Base-by-base conservation (phyloP, 306 rosid genomes). In the Lithocarpus polystachyus region DNA sequence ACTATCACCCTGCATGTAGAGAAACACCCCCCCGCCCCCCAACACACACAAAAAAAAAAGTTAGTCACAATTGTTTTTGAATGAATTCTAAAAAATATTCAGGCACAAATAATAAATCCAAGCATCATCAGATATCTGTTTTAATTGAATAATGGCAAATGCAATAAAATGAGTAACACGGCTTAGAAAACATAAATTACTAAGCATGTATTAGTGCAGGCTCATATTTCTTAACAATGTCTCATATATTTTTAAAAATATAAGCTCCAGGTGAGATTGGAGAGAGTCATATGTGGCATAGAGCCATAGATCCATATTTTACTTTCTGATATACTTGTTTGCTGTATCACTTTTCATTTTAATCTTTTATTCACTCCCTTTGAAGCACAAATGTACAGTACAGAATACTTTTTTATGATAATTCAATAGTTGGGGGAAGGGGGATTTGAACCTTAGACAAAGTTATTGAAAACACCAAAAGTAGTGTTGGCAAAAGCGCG, bases 1-100 rank as follows among this genome's bases (percentile, higher is more conserved):
- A 28, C 31, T 28, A 86, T 88, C 93, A 48, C 98, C 98, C 99
- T 96, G 90, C 89, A 91, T 76, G 43, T 75, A 80, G 72, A 80
- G 71, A 8, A 40, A 77, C 72, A 72, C 35, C 76, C 22, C 62
- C 17, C 17, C 4, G 0, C 53, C 17, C 53, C 53, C 17, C 45
- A 40, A 40, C 11, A 40, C 45, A 8, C 11, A 40, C 11, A 48
- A 10, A 48, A 48, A 23, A 24, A 11, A 10, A 22, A 11, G 29
- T 59, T 59, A 23, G 24, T 23, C 65, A 11, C 11, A 12, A 59
- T 23, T 59, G 23, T 10, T 20, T 23, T 59, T 2, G 5, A 22
- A 23, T 64, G n/a, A 6, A 14, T 29, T 28, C 45, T 31, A 18
- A 17, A n/a, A 48, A 0, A 10, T 64, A 37, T 64, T 60, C 12